Conservation (phyloP, 2,329 filamentous ascomycete species). For the Colletotrichum brevisporum region DNA sequence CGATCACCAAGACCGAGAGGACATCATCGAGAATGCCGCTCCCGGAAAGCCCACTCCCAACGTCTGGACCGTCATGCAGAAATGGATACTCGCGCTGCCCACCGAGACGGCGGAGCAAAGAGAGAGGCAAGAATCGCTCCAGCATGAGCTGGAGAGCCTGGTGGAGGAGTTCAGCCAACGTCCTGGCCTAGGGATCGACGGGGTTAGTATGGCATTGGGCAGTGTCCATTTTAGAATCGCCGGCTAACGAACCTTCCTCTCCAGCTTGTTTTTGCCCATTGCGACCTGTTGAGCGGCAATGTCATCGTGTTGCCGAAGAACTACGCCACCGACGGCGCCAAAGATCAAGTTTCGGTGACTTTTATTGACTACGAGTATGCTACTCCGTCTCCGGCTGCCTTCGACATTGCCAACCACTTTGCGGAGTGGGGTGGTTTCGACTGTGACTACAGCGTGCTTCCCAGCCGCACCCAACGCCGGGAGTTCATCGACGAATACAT, state of each 20-base stretch:
- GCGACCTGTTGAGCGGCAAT: constrained; percentile 95
- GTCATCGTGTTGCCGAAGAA: constrained; percentile 82
- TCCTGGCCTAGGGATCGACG: constrained; percentile 81
- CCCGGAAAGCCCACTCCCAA: constrained; percentile 84
- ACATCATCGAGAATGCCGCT: constrained; percentile 64
- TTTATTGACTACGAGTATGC: constrained; percentile 99
- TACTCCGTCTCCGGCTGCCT: constrained; percentile 92
- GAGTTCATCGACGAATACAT: constrained; percentile 90
- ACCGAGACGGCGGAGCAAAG: constrained; percentile 78
- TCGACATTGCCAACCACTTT: constrained; percentile 98
- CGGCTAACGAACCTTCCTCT: constrained; percentile 19
- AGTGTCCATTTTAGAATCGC: too few species aligned
- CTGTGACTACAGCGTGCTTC: constrained; percentile 89
- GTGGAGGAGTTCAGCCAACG: constrained; percentile 81
- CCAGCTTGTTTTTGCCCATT: constrained; percentile 92
- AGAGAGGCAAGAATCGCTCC: constrained; percentile 76
- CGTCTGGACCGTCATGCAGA: constrained; percentile 95
- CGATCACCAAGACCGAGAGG: constrained; percentile 51
- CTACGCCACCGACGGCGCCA: constrained; percentile 49
- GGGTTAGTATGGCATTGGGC: constrained; percentile 61
- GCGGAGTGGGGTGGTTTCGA: constrained; percentile 98
- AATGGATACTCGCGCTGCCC: constrained; percentile 92
- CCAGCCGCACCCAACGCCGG: constrained; percentile 81
- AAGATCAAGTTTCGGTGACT: constrained; percentile 69
- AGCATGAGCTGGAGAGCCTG: constrained; percentile 80